phyloP scores from a whole-genome alignment of 2,329 filamentous ascomycete species.

The Diplodia corticola region DNA sequence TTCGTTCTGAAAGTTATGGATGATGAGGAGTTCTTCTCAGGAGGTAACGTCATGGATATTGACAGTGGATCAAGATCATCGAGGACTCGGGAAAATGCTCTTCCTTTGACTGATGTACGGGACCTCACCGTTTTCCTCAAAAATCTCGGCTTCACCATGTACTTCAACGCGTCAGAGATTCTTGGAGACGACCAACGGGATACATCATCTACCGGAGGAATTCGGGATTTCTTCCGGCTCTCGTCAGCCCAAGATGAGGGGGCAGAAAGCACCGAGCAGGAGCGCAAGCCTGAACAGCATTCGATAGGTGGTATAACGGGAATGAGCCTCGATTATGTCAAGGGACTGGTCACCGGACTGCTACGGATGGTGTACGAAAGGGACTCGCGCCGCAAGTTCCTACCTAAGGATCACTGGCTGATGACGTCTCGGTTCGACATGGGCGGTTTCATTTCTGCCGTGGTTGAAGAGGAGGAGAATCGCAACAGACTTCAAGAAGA shows the following conservation, averaged over 20 bases:
- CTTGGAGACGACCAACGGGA: conserved; percentile 47
- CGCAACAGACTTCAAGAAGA: conserved; percentile 68
- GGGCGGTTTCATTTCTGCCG: conserved; percentile 80
- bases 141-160: conserved; percentile 83
- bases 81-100: conserved; percentile 59
- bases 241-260: conserved; percentile 1
- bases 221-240: conserved; percentile 39
- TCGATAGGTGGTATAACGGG: conserved; percentile 65
- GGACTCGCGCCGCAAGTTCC: conserved; percentile 83
- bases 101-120: conserved; percentile 71
- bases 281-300: conserved; percentile 34
- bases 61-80: conserved; percentile 9
- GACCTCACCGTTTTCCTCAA: conserved; percentile 81
- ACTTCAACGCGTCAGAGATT: conserved; percentile 76
- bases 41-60: conserved; percentile 35
- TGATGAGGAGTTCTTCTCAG: conserved; percentile 88
- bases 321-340: conserved; percentile 75
- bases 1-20: conserved; percentile 92
- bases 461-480: conserved; percentile 82
- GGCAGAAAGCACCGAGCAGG: conserved; percentile 28
- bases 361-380: conserved; percentile 89
- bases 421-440: conserved; percentile 90
- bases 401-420: conserved; percentile 85
- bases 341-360: conserved; percentile 74
- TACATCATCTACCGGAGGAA: conserved; percentile 46